phyloP scores from a whole-genome alignment of 2,329 filamentous ascomycete species.

The Sporothrix humicola region DNA sequence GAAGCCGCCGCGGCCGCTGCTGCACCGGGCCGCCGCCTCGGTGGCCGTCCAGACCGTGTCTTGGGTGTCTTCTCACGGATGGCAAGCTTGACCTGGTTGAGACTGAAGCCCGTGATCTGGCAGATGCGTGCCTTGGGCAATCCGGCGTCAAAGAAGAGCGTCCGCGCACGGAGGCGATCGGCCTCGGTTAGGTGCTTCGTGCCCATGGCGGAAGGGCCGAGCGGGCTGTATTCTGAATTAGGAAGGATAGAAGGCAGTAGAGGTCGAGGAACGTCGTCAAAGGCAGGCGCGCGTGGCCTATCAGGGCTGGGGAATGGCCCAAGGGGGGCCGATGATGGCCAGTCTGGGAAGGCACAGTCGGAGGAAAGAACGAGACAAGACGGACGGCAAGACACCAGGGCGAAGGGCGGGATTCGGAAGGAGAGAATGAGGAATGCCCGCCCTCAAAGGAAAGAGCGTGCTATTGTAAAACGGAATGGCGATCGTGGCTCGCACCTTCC shows the following conservation, averaged over 20 bases:
- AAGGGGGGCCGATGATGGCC: background rate
- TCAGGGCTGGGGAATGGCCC: conserved; percentile 15
- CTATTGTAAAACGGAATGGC: conserved; percentile 9
- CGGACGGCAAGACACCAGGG: background rate
- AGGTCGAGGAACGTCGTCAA: background rate
- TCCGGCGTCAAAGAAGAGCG: conserved; percentile 37
- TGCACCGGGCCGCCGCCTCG: conserved; percentile 26
- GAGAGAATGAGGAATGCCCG: conserved; percentile 16
- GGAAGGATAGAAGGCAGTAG: background rate
- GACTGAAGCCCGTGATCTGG: conserved; percentile 38
- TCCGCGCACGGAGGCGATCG: conserved; percentile 37
- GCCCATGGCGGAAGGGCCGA: conserved; percentile 32
- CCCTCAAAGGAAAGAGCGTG: conserved; percentile 15
- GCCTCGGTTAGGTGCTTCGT: conserved; percentile 40
- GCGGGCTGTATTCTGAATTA: background rate
- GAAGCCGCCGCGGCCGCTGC: background rate
- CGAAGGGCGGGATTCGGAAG: conserved; percentile 16
- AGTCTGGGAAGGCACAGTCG: background rate
- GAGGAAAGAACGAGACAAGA: background rate
- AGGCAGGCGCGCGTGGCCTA: conserved; percentile 8
- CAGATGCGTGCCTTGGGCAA: conserved; percentile 37
- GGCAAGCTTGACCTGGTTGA: conserved; percentile 39
- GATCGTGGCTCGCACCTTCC: conserved; percentile 25
- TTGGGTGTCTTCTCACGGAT: conserved; percentile 39
- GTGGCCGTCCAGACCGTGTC: conserved; percentile 36